These are phyloP conservation scores for Penicillium lagena DNA, from an alignment of 495 filamentous ascomycete species.

Conservation along the genomic window DNA sequence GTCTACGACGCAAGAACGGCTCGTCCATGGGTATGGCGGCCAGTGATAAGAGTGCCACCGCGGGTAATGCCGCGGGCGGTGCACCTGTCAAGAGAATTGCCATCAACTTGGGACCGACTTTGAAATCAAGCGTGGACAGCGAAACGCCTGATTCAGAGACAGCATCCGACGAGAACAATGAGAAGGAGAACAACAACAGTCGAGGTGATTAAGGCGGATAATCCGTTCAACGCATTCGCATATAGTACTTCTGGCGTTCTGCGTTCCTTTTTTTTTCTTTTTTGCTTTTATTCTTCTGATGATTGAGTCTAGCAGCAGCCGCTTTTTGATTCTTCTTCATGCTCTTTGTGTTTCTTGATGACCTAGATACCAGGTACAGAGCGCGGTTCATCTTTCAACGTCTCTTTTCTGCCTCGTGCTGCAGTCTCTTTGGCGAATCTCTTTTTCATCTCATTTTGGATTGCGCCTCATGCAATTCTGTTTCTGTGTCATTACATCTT, in stretches of 20 bases:
- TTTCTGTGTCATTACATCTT: background rate
- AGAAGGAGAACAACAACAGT: conserved; percentile 34
- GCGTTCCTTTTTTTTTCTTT: conserved; percentile 7
- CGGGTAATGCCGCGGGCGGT: conserved; percentile 19
- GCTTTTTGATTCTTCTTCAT: conserved; percentile 3
- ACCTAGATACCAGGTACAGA: conserved; percentile 38
- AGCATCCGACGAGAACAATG: conserved; percentile 15
- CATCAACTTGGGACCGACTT: conserved; percentile 34
- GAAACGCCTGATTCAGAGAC: conserved; percentile 9
- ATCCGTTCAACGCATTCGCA: background rate
- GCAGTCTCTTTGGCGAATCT: conserved; percentile 19
- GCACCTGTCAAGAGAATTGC: conserved; percentile 43
- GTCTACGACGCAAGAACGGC: conserved; percentile 36
- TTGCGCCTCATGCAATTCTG: too few relatives aligned
- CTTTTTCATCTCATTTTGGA: background rate
- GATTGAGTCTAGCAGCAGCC: conserved; percentile 3
- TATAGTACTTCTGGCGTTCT: conserved; percentile 2
- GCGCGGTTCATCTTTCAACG: conserved; percentile 16
- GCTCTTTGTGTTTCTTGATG: conserved; percentile 17
- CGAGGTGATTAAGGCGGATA: conserved; percentile 19
- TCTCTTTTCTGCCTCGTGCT: conserved; percentile 8
- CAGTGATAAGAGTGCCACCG: conserved; percentile 22
- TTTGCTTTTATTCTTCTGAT: too few relatives aligned
- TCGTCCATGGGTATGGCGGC: conserved; percentile 27
- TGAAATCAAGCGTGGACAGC: conserved; percentile 13